phyloP scores from a whole-genome alignment of 345 rosid species.

The Ceriops tagal region DNA sequence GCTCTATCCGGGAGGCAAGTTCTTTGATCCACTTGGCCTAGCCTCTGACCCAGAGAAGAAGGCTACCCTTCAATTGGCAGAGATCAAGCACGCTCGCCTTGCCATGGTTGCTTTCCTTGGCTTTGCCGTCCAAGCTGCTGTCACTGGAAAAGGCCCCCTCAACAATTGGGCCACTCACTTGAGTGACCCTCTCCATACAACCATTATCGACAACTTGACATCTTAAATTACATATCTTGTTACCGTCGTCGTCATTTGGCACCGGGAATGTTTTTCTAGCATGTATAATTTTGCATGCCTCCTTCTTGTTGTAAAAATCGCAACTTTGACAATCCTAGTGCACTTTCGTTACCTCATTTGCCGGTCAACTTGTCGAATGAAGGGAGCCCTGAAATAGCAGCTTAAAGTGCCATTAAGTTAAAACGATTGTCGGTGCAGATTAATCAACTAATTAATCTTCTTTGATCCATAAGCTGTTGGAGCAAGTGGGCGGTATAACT shows the following conservation, averaged over 20 bases:
- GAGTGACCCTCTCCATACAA: constrained; percentile 98
- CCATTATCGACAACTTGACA: constrained; percentile 78
- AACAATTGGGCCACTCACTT: constrained; percentile 99
- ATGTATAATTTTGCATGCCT: neutral
- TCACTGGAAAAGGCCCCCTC: constrained; percentile 87
- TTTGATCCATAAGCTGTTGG: too few relatives aligned
- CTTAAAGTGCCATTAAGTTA: too few relatives aligned
- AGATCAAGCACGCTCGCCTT: constrained; percentile 98
- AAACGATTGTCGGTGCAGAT: too few relatives aligned
- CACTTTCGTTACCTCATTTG: too few relatives aligned
- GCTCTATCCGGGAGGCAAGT: constrained; percentile 81
- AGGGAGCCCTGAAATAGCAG: too few relatives aligned
- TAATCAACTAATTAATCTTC: too few relatives aligned
- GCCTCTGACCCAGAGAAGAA: constrained; percentile 93
- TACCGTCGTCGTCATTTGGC: neutral
- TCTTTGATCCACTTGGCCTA: constrained; percentile 82
- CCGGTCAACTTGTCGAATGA: too few relatives aligned
- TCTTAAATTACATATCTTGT: constrained; percentile 23
- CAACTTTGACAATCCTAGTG: constrained; percentile 9
- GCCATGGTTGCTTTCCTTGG: constrained; percentile 94
- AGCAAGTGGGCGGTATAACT: too few relatives aligned
- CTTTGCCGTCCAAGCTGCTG: constrained; percentile 90
- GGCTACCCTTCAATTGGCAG: constrained; percentile 80
- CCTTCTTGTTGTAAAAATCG: constrained; percentile 9
- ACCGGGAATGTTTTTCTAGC: neutral